Base-by-base conservation (phyloP, 1,284 basidiomycete species). In the Austropuccinia psidii region DNA sequence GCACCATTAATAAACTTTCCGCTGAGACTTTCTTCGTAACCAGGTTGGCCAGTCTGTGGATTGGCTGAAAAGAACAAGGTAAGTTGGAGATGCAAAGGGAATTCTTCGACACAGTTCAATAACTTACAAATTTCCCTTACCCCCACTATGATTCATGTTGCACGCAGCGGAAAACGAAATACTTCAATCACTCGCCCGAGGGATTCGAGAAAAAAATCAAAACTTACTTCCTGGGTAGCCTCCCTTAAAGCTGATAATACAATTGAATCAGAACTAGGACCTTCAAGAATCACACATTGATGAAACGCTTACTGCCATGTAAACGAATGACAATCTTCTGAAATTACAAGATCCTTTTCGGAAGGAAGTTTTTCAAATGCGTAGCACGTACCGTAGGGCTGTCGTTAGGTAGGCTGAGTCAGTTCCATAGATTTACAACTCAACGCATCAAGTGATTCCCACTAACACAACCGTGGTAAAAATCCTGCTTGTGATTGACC, bases 391-490 rank as follows among this genome's bases (percentile, higher is more conserved):
- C 60, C 60, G 39, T 64, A 64, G 11, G 60, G 60, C 60, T 64
- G 35, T n/a, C n/a, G n/a, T n/a, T n/a, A n/a, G n/a, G n/a, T n/a
- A n/a, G n/a, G n/a, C n/a, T n/a, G n/a, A n/a, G n/a, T n/a, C n/a
- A n/a, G n/a, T 33, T 45, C 15, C 9, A 47, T 45, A 45, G 43
- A 45, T n/a, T 45, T n/a, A 45, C n/a, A n/a, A n/a, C 11, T 11
- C 43, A 11, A n/a, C 43, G 43, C 43, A 45, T 45, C 11, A 11
- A 45, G 43, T 45, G n/a, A 45, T 64, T 31, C 4, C 9, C 35
- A 64, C 60, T 64, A 17, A 64, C 60, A n/a, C 60, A 64, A 19
- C 60, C 60, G 31, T 64, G 60, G 27, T 64, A 64, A 64, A 31
- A 5, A 47, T 64, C 60, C 29, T 64, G 27, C 0, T 31, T 17